Evolutionary conservation across 768 basidiomycete species (phyloP), one percentile per base, ranked within the genome.

Genomic region (Clavulina sp.): DNA sequence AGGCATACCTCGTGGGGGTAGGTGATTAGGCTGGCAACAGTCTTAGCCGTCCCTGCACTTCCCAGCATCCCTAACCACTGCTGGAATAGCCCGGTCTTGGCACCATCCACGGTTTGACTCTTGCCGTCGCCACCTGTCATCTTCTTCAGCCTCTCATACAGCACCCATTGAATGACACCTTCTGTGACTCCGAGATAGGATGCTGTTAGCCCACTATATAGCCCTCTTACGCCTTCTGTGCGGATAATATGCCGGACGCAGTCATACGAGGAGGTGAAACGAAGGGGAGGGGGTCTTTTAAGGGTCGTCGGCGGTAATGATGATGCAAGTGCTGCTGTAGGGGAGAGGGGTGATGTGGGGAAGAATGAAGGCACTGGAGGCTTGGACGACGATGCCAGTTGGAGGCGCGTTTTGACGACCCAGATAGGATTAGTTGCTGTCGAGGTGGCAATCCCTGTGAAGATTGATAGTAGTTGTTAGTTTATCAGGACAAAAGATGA

Each of bases 351-450:
- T n/a, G n/a, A n/a, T n/a, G 57, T 32, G 13, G 53, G 31, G 21
- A 56, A 31, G 18, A 58, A 30, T 3, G 59, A 41, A 16, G 56
- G 24, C 50, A 29, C 28, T n/a, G 51, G 19, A 16, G 29, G 53
- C 47, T 55, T 21, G n/a, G 41, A 61, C 19, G 61, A 62, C n/a
- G 70, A 65, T 2, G 66, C 68, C 16, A 99, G 76, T 62, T 99
- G 95, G 50, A 99, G 60, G 4, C 93, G 80, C 41, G 95, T 99
- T 66, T 97, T 99, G 55, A 99, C 88, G 44, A 99, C 95, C 95
- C 95, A 99, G 24, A 99, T 93, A 0, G 95, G 95, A 64, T 99
- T 99, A 21, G 95, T 97, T 7, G 78, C 87, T 0, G 87, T 81
- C 3, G 91, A 77, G 0, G 95, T 99, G 30, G 72, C 70, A 57